A percentile compares a stretch with the other conserved stretches of the same genome.
Conservation (phyloP, 2,329 filamentous ascomycete species). For the Ophidiomyces ophidiicola region DNA sequence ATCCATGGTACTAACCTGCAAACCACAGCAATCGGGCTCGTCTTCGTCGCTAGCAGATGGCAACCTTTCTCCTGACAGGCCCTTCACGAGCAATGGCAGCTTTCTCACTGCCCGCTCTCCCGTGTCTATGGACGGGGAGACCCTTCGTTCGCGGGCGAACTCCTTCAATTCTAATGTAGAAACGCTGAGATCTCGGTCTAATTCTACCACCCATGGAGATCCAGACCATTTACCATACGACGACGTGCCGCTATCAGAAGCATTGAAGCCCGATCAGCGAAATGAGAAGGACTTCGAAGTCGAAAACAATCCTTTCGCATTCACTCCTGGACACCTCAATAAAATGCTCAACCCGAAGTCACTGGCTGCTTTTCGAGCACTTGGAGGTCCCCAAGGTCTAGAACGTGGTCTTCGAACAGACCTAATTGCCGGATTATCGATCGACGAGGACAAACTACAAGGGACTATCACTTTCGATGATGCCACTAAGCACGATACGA, state of each 20-base stretch:
- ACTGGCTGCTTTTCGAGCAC: conserved; percentile 62
- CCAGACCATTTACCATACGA: conserved; percentile 24
- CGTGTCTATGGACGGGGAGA: conserved; percentile 30
- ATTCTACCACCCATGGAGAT: conserved; percentile 20
- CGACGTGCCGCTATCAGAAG: conserved; percentile 38
- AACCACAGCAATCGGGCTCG: conserved; percentile 10
- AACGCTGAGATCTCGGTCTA: conserved; percentile 25
- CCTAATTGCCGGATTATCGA: conserved; percentile 58
- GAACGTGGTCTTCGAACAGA: conserved; percentile 68
- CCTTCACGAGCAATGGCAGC: conserved; percentile 14
- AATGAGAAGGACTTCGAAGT: conserved; percentile 65
- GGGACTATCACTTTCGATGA: conserved; percentile 62
- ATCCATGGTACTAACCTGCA: conserved; percentile 1
- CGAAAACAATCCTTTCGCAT: conserved; percentile 72
- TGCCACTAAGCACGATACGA: conserved; percentile 35
- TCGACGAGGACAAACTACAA: conserved; percentile 57
- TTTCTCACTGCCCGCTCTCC: conserved; percentile 15
- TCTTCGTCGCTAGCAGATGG: conserved; percentile 11
- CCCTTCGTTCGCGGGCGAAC: conserved; percentile 32
- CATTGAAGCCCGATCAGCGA: conserved; percentile 62
- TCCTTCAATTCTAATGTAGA: conserved; percentile 30
- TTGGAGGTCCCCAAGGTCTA: conserved; percentile 66
- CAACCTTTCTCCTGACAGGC: conserved; percentile 12
- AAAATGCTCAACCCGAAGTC: conserved; percentile 88
- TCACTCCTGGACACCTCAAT: conserved; percentile 61